Base-by-base conservation (phyloP, 495 filamentous ascomycete species). In the Usnea hakonensis region DNA sequence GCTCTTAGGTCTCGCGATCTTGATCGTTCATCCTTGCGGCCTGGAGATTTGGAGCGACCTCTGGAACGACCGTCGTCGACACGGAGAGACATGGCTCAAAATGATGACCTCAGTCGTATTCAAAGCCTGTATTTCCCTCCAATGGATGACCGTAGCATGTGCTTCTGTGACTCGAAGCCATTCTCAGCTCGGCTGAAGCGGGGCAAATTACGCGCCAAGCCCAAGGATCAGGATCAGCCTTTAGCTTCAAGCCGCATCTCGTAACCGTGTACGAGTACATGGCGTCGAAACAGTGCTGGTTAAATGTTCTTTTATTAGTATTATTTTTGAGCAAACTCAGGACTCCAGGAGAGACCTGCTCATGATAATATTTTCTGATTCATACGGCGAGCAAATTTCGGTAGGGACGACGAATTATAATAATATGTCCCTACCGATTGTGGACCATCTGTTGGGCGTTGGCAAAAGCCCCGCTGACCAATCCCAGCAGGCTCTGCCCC, bases 1-100 rank as follows among this genome's bases (percentile, higher is more conserved):
- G 70, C 61, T 58, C 76, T 74, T 54, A 62, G 71, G 67, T 81
- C 77, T 70, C 79, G 78, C 68, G 78, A 81, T 60, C 74, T 73
- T 50, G 80, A 79, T 56, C 77, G 78, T 38, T 79, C 78, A 53
- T 73, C 72, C 57, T 67, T 72, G 60, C 76, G 76, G 57, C 73
- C 73, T 38, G 83, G 82, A 16, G 85, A 87, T 55, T 79, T 85
- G 67, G 82, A 84, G 60, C 84, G 82, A 57, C 76, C 81, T 63
- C 83, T 81, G 64, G 81, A 83, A 67, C 81, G 79, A 73, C 78
- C 73, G 67, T 85, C 79, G 65, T 81, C 75, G 61, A 84, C 81
- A 59, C 82, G 76, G 46, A 88, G 78, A 60, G 68, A 69, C 68
- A 69, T 69, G 23, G 17, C 26, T 57, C 41, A 36, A 26, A 35